Evolutionary conservation across 148 eudicot species (phyloP), one percentile per base, ranked within the genome.

Genomic region (Rhododendron simsii): DNA sequence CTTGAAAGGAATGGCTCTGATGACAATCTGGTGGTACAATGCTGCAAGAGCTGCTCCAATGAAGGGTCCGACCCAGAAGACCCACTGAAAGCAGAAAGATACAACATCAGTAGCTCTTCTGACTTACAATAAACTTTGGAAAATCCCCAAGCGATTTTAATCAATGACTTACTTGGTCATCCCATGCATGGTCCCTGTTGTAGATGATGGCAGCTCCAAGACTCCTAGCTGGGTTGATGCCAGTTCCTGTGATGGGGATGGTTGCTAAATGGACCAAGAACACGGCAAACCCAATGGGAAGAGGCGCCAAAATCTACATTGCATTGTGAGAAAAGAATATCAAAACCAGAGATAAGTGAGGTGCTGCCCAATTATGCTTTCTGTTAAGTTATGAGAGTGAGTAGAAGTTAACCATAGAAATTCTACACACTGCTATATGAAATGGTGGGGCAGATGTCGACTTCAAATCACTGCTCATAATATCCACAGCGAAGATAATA

Each of bases 1-100:
- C 90, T 91, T 91, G 91, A 94, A 94, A 74, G 95, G 97, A 45
- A 92, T 87, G 67, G 94, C 97, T 90, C 95, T 89, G 90, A 94
- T 93, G 69, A 94, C 88, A 21, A 94, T 63, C 83, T 85, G 88
- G 91, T 93, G 94, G 91, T 94, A 94, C 74, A 90, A 30, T 12
- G 97, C 97, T 37, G 97, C 97, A 73, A 94, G 94, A 53, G 93
- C 94, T 84, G 97, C 97, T 87, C 97, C 97, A 18, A 92, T 93
- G 93, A 94, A 93, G 33, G 97, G 97, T 82, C 97, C 97, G 3
- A 94, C 97, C 97, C 97, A 94, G 91, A 94, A 94, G 65, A 94
- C 87, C 98, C 98, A 94, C 98, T 94, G 90, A 77, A 81, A 61
- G 30, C 2, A 67, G 71, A 44, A 30, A 44, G 59, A 67, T 3